These are phyloP conservation scores for Malus hybrid DNA, from an alignment of 331 rosid species.

Conservation along the genomic window DNA sequence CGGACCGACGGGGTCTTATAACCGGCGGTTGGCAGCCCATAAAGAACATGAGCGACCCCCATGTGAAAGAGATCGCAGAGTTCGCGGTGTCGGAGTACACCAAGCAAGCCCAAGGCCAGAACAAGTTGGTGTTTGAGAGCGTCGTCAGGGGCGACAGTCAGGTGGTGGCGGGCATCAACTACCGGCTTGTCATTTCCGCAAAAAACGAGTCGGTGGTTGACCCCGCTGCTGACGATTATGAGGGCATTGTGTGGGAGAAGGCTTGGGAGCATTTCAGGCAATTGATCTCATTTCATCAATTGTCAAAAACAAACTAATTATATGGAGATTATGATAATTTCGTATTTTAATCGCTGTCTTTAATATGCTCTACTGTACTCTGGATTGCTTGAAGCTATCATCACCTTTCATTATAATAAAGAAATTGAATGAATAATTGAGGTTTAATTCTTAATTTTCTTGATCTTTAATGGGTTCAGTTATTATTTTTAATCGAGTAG, in stretches of 20 bases:
- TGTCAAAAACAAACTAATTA: neutral
- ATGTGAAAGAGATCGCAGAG: conserved; percentile 33
- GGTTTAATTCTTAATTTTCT: too few species aligned
- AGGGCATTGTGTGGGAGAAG: conserved; percentile 48
- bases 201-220: neutral
- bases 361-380: too few species aligned
- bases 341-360: too few species aligned
- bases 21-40: conserved; percentile 44
- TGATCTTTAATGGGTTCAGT: too few species aligned
- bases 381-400: too few species aligned
- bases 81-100: conserved; percentile 46
- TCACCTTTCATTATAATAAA: too few species aligned
- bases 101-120: conserved; percentile 9
- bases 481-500: too few species aligned
- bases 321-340: too few species aligned
- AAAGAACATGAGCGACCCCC: conserved; percentile 19
- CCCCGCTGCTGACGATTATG: conserved; percentile 5
- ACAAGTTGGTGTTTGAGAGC: conserved; percentile 21
- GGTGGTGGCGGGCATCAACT: conserved; percentile 57
- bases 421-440: too few species aligned
- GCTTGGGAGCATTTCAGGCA: conserved; percentile 32
- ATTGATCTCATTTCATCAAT: conserved; percentile 35
- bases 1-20: neutral
- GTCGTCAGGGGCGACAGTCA: conserved; percentile 42
- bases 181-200: conserved; percentile 29